Percentiles rank a stretch among this genome's conserved stretches.
These are phyloP conservation scores for Neoboletus subvelutipes DNA, from an alignment of 768 basidiomycete genomes.

Conservation along the genomic window DNA sequence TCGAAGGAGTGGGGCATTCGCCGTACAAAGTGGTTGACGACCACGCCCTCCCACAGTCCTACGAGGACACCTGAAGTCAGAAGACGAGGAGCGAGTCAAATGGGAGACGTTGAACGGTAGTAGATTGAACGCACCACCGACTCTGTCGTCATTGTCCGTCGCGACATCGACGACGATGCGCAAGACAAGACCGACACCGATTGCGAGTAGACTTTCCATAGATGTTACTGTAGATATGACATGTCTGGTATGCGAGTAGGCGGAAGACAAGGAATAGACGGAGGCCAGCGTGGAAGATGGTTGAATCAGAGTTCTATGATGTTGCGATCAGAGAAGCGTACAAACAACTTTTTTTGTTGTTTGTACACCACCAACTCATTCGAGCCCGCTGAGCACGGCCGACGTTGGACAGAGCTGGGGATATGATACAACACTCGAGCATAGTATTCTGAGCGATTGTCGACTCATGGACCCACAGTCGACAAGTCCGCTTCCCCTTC, in stretches of 20 bases:
- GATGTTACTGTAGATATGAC: constrained; percentile 29
- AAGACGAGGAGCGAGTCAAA: constrained; percentile 20
- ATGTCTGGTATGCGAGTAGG: constrained; percentile 29
- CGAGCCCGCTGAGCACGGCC: too few relatives aligned
- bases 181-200: constrained; percentile 62
- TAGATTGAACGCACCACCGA: constrained; percentile 27
- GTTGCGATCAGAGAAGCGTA: constrained; percentile 5
- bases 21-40: constrained; percentile 68
- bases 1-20: constrained; percentile 65
- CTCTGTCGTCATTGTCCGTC: constrained; percentile 32
- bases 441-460: not conserved
- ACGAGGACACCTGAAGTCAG: constrained; percentile 55
- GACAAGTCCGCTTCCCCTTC: too few relatives aligned
- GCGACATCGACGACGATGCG: constrained; percentile 60
- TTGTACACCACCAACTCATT: constrained; percentile 6
- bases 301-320: not conserved
- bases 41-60: constrained; percentile 78
- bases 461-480: not conserved
- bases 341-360: constrained; percentile 24
- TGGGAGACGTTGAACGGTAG: not conserved
- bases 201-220: constrained; percentile 73
- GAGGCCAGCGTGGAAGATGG: constrained; percentile 28
- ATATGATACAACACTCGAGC: not conserved
- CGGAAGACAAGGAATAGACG: constrained; percentile 28
- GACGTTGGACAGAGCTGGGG: too few relatives aligned